These are phyloP conservation scores for Penicillium sp. DNA, from an alignment of 2,329 filamentous ascomycete species.

Conservation along the genomic window DNA sequence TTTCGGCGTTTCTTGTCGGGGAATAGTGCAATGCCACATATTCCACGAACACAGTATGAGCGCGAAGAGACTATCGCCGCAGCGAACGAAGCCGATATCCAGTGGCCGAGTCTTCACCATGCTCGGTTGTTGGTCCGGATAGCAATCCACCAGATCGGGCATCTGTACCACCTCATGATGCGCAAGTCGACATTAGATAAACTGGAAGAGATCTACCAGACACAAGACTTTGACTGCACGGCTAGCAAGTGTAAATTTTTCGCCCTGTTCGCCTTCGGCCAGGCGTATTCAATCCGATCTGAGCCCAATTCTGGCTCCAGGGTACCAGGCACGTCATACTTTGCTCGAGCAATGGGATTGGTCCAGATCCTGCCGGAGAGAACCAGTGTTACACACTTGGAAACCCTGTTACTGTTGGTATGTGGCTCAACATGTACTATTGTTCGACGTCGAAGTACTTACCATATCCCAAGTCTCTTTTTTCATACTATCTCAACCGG, in stretches of 20 bases:
- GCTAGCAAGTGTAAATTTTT: constrained; percentile 48
- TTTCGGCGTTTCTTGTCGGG: constrained; percentile 38
- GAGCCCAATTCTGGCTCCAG: constrained; percentile 31
- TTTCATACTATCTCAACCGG: constrained; percentile 39
- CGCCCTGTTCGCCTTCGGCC: constrained; percentile 46
- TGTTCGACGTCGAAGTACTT: neutral
- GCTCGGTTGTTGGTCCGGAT: constrained; percentile 39
- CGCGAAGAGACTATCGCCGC: constrained; percentile 31
- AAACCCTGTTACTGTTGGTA: constrained; percentile 43
- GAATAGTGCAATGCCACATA: constrained; percentile 32
- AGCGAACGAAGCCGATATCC: constrained; percentile 28
- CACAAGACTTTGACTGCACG: constrained; percentile 29
- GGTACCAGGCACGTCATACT: constrained; percentile 47
- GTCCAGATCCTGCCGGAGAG: constrained; percentile 46
- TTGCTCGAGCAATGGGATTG: constrained; percentile 41
- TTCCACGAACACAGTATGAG: constrained; percentile 36
- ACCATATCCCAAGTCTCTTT: constrained; percentile 28
- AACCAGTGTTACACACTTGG: constrained; percentile 46
- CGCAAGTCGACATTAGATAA: constrained; percentile 39
- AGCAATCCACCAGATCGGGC: constrained; percentile 37
- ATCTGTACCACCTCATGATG: constrained; percentile 38
- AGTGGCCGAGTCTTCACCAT: constrained; percentile 38
- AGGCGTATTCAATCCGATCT: constrained; percentile 45
- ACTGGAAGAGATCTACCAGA: constrained; percentile 40
- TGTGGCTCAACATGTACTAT: constrained; percentile 1